These are phyloP conservation scores for Niebla homalea DNA, from an alignment of 495 filamentous ascomycete genomes.

Conservation along the genomic window DNA sequence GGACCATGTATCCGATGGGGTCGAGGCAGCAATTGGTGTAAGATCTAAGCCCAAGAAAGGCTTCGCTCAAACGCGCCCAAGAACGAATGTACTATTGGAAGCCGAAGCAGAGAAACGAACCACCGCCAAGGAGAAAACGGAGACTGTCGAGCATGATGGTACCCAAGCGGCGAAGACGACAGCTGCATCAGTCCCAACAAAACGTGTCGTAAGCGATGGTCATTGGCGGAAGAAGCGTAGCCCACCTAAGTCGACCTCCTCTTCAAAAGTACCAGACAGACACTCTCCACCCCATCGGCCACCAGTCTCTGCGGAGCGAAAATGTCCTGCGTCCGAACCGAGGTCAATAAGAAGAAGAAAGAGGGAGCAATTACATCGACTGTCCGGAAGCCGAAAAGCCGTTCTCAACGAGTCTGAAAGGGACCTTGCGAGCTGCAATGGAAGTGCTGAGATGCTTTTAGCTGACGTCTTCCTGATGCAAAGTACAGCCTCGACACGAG, in stretches of 20 bases:
- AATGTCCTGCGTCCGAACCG: conserved; percentile 30
- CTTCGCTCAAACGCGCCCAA: no score
- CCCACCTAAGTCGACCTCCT: conserved; percentile 22
- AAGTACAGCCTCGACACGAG: no score
- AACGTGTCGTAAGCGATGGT: conserved; percentile 67
- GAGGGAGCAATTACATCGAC: conserved; percentile 13
- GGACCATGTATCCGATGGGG: conserved; percentile 25
- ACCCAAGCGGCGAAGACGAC: conserved; percentile 3
- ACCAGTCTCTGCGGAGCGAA: conserved; percentile 26
- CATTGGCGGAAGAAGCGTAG: conserved; percentile 52
- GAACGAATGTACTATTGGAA: conserved; percentile 1
- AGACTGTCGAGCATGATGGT: conserved; percentile 31
- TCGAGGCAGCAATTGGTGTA: neutral
- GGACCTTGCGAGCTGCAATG: no score
- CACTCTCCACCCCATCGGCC: conserved; percentile 38
- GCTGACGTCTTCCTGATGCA: no score
- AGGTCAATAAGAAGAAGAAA: conserved; percentile 26
- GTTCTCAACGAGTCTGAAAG: no score
- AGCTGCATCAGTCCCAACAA: conserved; percentile 39
- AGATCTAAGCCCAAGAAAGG: conserved; percentile 1
- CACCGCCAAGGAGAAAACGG: conserved; percentile 14
- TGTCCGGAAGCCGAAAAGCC: no score
- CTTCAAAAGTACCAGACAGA: conserved; percentile 21
- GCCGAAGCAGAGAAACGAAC: conserved; percentile 15
- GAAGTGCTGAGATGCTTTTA: no score